Evolutionary conservation across 495 filamentous ascomycete species (phyloP).

Genomic region (Xylaria cubensis): DNA sequence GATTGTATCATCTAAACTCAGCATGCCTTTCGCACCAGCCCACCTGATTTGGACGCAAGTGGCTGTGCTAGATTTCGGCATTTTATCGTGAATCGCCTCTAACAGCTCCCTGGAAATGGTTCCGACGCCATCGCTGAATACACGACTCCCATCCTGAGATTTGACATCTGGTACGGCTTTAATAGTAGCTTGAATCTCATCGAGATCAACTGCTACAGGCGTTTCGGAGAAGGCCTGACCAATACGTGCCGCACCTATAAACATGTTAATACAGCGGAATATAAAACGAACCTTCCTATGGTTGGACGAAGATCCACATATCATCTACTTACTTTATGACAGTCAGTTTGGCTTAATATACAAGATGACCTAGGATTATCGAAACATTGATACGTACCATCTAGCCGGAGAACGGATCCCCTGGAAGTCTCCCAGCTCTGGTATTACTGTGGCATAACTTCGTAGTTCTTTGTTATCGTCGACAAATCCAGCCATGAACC

Average conservation of each 20-base stretch:
- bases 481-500: slow-evolving; percentile 76
- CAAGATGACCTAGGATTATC: not conserved
- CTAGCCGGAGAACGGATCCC: slow-evolving; percentile 70
- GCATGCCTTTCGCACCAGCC: slow-evolving; percentile 74
- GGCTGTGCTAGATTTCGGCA: slow-evolving; percentile 55
- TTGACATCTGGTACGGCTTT: slow-evolving; percentile 51
- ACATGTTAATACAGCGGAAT: not conserved
- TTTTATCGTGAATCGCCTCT: slow-evolving; percentile 56
- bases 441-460: slow-evolving; percentile 60
- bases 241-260: slow-evolving; percentile 71
- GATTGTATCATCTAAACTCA: slow-evolving; percentile 68
- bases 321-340: slow-evolving; percentile 17
- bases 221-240: slow-evolving; percentile 87
- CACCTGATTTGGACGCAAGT: slow-evolving; percentile 77
- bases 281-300: not conserved
- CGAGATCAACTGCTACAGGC: slow-evolving; percentile 54
- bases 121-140: slow-evolving; percentile 82
- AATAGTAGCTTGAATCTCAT: slow-evolving; percentile 43
- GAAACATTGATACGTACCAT: slow-evolving; percentile 38
- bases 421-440: slow-evolving; percentile 68
- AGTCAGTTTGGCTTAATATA: not conserved
- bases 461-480: slow-evolving; percentile 49
- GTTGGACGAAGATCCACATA: too few relatives aligned
- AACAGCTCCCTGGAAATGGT: slow-evolving; percentile 67
- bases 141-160: slow-evolving; percentile 46